Percentiles rank a stretch among this genome's conserved stretches.
Evolutionary conservation across 306 rosid genomes (phyloP).

Genomic region (Senna tora): DNA sequence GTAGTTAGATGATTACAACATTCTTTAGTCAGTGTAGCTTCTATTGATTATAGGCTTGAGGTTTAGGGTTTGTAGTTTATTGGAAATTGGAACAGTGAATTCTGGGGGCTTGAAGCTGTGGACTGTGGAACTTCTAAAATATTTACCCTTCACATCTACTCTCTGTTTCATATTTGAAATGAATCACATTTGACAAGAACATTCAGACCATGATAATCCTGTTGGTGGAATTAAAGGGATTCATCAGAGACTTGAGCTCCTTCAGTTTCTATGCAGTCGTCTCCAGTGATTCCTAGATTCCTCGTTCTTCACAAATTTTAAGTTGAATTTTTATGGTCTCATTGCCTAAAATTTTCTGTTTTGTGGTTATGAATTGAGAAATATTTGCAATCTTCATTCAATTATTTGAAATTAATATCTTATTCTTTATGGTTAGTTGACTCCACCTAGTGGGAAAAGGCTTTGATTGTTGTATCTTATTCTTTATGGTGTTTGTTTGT

Average conservation of each 20-base stretch:
- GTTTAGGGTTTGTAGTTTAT: too few relatives aligned
- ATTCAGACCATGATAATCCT: slow-evolving; percentile 11
- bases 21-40: neutral
- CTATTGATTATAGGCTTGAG: too few relatives aligned
- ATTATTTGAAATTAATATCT: slow-evolving; percentile 29
- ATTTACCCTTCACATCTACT: neutral
- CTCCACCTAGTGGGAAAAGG: too few relatives aligned
- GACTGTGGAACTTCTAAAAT: too few relatives aligned
- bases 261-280: neutral
- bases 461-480: too few relatives aligned
- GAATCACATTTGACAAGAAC: neutral
- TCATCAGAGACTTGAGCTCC: neutral
- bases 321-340: neutral
- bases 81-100: too few relatives aligned
- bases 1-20: neutral
- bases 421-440: too few relatives aligned
- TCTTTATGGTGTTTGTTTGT: slow-evolving; percentile 17
- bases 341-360: slow-evolving; percentile 9
- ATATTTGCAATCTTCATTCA: slow-evolving; percentile 13
- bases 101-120: too few relatives aligned
- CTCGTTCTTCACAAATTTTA: slow-evolving; percentile 9
- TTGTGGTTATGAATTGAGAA: slow-evolving; percentile 20
- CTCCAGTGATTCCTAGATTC: neutral
- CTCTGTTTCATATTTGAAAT: neutral
- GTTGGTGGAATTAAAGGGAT: neutral